phyloP scores from a whole-genome alignment of 768 basidiomycete species.

The Pleurotus citrinopileatus region DNA sequence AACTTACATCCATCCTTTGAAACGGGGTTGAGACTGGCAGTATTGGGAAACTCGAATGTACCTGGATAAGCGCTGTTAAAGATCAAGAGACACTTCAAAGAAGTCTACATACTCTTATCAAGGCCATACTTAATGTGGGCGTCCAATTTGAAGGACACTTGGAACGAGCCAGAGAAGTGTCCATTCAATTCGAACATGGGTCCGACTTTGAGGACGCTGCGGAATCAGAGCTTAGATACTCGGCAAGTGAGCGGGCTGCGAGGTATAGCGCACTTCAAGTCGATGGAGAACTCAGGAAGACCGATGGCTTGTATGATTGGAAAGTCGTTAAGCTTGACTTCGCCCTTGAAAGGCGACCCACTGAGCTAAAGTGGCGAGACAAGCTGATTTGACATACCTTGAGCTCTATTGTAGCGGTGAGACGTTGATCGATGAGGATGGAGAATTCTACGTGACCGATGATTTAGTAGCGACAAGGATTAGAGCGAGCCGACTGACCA shows the following conservation, averaged over 20 bases:
- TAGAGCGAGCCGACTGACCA: background rate
- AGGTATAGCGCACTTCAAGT: background rate
- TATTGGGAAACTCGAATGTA: background rate
- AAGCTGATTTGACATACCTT: too few species aligned
- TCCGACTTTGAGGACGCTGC: background rate
- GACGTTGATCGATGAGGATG: slow-evolving; percentile 1
- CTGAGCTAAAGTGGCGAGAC: too few species aligned
- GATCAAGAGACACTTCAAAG: background rate
- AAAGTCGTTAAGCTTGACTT: background rate
- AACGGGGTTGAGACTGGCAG: background rate
- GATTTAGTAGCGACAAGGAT: background rate
- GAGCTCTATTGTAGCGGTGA: background rate
- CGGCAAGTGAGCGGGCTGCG: background rate
- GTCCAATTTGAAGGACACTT: background rate
- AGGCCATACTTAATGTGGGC: background rate
- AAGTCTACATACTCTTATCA: background rate
- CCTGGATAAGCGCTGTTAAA: background rate
- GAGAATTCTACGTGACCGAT: background rate
- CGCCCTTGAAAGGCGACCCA: too few species aligned
- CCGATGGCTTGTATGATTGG: background rate
- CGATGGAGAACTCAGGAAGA: background rate
- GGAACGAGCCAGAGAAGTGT: background rate
- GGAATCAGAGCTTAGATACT: background rate
- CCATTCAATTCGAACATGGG: background rate
- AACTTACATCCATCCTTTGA: background rate